These are phyloP conservation scores for Fusarium equiseti DNA, from an alignment of 2,329 filamentous ascomycete genomes.

Conservation along the genomic window DNA sequence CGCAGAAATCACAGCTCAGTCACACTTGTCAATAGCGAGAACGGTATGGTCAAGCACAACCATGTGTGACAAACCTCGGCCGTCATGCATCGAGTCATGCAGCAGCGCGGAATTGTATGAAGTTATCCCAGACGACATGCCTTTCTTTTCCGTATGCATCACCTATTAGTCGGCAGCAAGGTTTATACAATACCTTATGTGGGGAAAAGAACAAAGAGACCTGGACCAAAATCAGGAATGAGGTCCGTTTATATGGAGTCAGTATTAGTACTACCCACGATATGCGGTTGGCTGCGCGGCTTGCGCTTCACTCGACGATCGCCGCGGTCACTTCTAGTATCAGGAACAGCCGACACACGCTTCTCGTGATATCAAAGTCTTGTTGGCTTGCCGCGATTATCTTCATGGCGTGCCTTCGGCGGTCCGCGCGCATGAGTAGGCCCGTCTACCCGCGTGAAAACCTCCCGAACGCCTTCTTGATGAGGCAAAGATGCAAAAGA, in stretches of 20 bases:
- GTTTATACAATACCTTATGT: slow-evolving; percentile 20
- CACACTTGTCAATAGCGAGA: slow-evolving; percentile 29
- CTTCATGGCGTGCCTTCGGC: slow-evolving; percentile 36
- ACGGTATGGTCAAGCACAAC: slow-evolving; percentile 33
- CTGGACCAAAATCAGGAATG: slow-evolving; percentile 21
- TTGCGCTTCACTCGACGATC: slow-evolving; percentile 20
- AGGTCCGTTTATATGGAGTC: slow-evolving; percentile 27
- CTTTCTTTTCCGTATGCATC: slow-evolving; percentile 30
- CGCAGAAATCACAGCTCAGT: slow-evolving; percentile 27
- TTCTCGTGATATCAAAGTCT: slow-evolving; percentile 10
- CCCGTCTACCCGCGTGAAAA: slow-evolving; percentile 36
- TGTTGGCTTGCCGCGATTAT: slow-evolving; percentile 39
- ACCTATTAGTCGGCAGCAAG: slow-evolving; percentile 14
- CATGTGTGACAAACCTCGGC: slow-evolving; percentile 39
- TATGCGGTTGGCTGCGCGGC: slow-evolving; percentile 31
- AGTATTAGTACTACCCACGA: slow-evolving; percentile 26
- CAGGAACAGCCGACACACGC: slow-evolving; percentile 35
- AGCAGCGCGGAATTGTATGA: slow-evolving; percentile 40
- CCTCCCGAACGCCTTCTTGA: slow-evolving; percentile 17
- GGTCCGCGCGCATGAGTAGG: slow-evolving; percentile 41
- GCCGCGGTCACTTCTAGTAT: slow-evolving; percentile 34
- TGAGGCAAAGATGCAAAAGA: slow-evolving; percentile 9
- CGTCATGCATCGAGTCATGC: slow-evolving; percentile 41
- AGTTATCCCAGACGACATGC: slow-evolving; percentile 29
- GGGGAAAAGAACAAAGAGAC: slow-evolving; percentile 29